Conservation (phyloP, 345 rosid species). For the Ceriops decandra region DNA sequence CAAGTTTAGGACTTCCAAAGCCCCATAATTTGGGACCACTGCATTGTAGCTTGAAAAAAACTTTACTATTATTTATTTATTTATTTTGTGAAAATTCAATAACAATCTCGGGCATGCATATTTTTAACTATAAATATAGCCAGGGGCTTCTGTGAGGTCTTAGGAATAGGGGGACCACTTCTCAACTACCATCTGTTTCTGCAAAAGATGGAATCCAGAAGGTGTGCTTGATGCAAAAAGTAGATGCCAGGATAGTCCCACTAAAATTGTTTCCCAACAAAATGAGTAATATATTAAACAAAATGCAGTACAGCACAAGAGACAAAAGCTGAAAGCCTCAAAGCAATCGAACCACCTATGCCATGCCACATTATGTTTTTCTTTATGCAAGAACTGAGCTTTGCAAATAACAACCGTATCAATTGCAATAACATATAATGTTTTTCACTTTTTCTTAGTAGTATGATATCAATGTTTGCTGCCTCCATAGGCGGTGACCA, state of each 20-base stretch:
- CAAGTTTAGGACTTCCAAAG: constrained; percentile 1
- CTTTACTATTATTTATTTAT: constrained; percentile 33
- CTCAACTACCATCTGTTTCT: constrained; percentile 48
- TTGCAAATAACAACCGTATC: constrained; percentile 26
- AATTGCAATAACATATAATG: constrained; percentile 24
- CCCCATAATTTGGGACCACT: constrained; percentile 58
- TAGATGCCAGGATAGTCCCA: constrained; percentile 24
- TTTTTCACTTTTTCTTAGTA: constrained; percentile 20
- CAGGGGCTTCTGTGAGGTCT: constrained; percentile 24
- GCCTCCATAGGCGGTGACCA: constrained; percentile 54
- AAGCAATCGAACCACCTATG: constrained; percentile 22
- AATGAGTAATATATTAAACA: constrained; percentile 6
- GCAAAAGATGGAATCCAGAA: constrained; percentile 22
- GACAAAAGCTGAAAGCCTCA: constrained; percentile 41
- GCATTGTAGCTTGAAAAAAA: constrained; percentile 46
- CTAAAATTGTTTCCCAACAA: constrained; percentile 35
- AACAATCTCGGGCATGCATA: constrained; percentile 58
- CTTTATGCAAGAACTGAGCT: constrained; percentile 6
- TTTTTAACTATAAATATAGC: constrained; percentile 29
- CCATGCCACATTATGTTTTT: not conserved
- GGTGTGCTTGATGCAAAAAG: constrained; percentile 13
- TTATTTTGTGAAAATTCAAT: constrained; percentile 32
- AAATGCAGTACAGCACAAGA: constrained; percentile 11
- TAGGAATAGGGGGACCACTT: constrained; percentile 58
- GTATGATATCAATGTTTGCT: constrained; percentile 32